Percentiles rank a stretch among this genome's conserved stretches.
These are phyloP conservation scores for Coemansia reversa DNA, from an alignment of 192 early-diverging fungal genomes.

Conservation along the genomic window DNA sequence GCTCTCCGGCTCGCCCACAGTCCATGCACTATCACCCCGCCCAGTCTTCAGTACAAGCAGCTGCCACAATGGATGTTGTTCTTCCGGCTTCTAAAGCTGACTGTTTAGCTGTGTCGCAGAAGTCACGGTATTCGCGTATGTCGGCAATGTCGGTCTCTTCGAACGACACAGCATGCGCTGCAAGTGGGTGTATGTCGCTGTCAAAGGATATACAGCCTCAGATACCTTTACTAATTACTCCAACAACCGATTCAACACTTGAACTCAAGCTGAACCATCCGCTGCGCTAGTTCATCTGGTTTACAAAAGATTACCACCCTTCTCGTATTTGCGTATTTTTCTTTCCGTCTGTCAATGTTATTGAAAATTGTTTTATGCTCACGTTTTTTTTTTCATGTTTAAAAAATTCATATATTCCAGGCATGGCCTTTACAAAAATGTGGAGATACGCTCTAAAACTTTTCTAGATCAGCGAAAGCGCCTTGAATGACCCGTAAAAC, in stretches of 20 bases:
- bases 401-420: neutral
- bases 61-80: neutral
- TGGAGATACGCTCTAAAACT: neutral
- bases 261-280: neutral
- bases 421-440: neutral
- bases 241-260: neutral
- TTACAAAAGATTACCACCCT: neutral
- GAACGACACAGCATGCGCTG: conserved; percentile 45
- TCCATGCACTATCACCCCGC: conserved; percentile 12
- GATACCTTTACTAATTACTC: neutral
- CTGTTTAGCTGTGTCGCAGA: neutral
- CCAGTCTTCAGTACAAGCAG: neutral
- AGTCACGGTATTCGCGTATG: conserved; percentile 27
- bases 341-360: neutral
- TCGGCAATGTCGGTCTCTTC: conserved; percentile 45
- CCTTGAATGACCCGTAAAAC: conserved; percentile 52
- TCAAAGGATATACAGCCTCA: conserved; percentile 20
- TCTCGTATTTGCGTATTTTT: neutral
- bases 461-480: conserved; percentile 25
- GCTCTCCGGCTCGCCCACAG: conserved; percentile 1
- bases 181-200: conserved; percentile 31
- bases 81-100: neutral
- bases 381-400: neutral
- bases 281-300: neutral
- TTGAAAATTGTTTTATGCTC: conserved; percentile 6